These are phyloP conservation scores for Wilhelminamyces savonicus DNA, from an alignment of 805 yeast genomes.

Conservation along the genomic window DNA sequence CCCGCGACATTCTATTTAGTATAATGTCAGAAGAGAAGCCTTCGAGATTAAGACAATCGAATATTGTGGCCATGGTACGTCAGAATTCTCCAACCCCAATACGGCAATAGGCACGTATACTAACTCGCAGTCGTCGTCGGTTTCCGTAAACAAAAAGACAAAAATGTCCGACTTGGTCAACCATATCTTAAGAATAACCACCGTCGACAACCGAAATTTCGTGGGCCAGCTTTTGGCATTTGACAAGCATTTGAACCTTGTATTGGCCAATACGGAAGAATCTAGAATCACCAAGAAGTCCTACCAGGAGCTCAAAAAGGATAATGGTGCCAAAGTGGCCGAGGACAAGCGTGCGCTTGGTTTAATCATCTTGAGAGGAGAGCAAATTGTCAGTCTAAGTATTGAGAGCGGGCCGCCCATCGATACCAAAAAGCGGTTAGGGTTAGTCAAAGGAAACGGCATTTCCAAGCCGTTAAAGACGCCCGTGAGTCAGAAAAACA, in stretches of 20 bases:
- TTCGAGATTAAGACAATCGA: no score
- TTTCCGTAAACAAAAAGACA: conserved; percentile 33
- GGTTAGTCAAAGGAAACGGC: conserved; percentile 19
- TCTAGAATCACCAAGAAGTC: conserved; percentile 67
- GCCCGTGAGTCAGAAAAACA: conserved; percentile 22
- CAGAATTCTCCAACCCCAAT: no score
- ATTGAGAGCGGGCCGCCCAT: conserved; percentile 59
- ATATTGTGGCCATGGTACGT: no score
- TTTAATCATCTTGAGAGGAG: conserved; percentile 80
- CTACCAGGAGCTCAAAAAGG: conserved; percentile 25
- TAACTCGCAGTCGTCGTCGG: no score
- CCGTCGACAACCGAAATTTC: conserved; percentile 72
- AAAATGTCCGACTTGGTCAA: conserved; percentile 62
- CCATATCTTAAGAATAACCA: conserved; percentile 64
- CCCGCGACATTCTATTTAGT: no score
- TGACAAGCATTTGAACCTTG: conserved; percentile 85
- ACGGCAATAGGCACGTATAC: no score
- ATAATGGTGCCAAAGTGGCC: conserved; percentile 27
- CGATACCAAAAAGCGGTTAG: conserved; percentile 29
- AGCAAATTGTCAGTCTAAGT: conserved; percentile 66
- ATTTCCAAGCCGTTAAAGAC: conserved; percentile 28
- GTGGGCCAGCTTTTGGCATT: conserved; percentile 81
- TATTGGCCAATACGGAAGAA: conserved; percentile 80
- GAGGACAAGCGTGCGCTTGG: conserved; percentile 78
- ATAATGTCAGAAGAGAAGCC: no score